These are phyloP conservation scores for Teunomyces kruisii DNA, from an alignment of 805 yeast genomes.

Conservation along the genomic window DNA sequence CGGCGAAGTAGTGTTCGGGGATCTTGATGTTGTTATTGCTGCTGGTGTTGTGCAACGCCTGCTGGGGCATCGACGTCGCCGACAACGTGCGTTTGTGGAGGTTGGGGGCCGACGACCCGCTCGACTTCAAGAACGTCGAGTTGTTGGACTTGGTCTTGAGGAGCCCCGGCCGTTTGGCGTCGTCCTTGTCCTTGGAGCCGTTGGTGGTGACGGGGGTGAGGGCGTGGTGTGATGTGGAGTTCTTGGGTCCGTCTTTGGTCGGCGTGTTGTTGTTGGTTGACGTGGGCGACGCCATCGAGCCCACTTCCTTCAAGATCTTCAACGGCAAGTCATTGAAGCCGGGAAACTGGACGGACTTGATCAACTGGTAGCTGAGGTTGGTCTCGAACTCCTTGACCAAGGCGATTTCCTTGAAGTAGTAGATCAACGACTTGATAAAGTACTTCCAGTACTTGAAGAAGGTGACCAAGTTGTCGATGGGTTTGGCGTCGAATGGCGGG, in stretches of 20 bases:
- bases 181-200: background rate
- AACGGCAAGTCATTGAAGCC: conserved; percentile 44
- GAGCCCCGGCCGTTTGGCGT: conserved; percentile 20
- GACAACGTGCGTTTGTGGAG: background rate
- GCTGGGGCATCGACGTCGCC: background rate
- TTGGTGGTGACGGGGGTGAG: background rate
- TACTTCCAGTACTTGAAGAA: conserved; percentile 43
- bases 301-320: conserved; percentile 11
- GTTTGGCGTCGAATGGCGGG: conserved; percentile 39
- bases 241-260: background rate
- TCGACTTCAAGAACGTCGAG: conserved; percentile 21
- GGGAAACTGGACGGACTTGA: conserved; percentile 39
- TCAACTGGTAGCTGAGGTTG: conserved; percentile 37
- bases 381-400: conserved; percentile 45
- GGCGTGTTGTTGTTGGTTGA: background rate
- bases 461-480: conserved; percentile 36
- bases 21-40: conserved; percentile 18
- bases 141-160: conserved; percentile 23
- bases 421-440: conserved; percentile 35
- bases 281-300: background rate
- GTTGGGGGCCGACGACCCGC: background rate
- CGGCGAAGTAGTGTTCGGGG: conserved; percentile 24
- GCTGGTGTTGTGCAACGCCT: background rate
- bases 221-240: background rate
- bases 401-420: conserved; percentile 43